Evolutionary conservation across 495 filamentous ascomycete species (phyloP).

Genomic region (Amphirosellinia nigrospora): DNA sequence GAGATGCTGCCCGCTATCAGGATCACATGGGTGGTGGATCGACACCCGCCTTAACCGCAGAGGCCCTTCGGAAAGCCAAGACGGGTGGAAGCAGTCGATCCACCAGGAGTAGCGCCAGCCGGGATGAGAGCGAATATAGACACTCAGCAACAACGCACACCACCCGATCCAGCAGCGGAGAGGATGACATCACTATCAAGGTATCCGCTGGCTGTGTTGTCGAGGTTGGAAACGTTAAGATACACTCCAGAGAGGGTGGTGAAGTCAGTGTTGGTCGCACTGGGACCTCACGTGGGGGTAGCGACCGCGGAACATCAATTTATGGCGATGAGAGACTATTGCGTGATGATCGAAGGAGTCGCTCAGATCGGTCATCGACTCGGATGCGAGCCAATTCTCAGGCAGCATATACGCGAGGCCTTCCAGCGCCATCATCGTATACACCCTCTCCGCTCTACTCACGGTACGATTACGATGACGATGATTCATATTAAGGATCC

Average conservation of each 20-base stretch:
- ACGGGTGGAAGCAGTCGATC: constrained; percentile 57
- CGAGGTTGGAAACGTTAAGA: constrained; percentile 56
- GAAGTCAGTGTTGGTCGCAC: constrained; percentile 56
- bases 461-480: constrained; percentile 30
- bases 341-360: constrained; percentile 38
- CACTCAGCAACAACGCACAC: constrained; percentile 61
- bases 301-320: constrained; percentile 49
- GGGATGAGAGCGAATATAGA: constrained; percentile 63
- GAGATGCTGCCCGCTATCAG: constrained; percentile 55
- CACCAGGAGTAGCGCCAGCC: constrained; percentile 58
- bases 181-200: constrained; percentile 61
- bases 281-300: constrained; percentile 38
- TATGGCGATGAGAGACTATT: constrained; percentile 46
- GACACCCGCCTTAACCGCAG: constrained; percentile 54
- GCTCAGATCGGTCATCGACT: constrained; percentile 45
- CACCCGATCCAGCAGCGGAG: constrained; percentile 51
- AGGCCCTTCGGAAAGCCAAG: constrained; percentile 53
- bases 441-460: constrained; percentile 30
- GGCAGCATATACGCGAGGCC: constrained; percentile 48
- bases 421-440: constrained; percentile 31
- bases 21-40: constrained; percentile 53
- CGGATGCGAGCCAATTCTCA: constrained; percentile 50
- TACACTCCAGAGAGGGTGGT: constrained; percentile 58
- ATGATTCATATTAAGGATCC: constrained; percentile 25
- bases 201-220: constrained; percentile 54